Conservation (phyloP, 192 early-diverging fungal genomes). For the Coemansia erecta region DNA sequence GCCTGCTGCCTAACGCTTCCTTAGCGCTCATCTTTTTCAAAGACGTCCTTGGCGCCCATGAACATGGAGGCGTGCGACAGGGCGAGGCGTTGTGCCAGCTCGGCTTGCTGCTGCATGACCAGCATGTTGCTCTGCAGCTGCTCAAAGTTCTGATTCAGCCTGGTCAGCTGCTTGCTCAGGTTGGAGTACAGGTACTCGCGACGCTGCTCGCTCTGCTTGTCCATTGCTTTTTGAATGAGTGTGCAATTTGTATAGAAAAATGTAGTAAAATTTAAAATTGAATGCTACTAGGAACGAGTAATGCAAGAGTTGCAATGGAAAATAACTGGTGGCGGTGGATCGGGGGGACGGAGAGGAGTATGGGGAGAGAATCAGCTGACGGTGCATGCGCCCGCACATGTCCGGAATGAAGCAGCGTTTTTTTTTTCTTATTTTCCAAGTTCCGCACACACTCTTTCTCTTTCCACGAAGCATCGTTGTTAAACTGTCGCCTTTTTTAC, state of each 20-base stretch:
- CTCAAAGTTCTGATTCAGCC: conserved; percentile 48
- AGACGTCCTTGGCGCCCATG: conserved; percentile 47
- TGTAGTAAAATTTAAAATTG: too few species aligned
- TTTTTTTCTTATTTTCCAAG: neutral
- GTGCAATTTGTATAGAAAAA: neutral
- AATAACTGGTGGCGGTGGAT: neutral
- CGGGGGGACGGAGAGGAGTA: neutral
- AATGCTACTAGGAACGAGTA: too few species aligned
- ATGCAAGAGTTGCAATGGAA: too few species aligned
- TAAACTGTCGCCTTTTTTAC: too few species aligned
- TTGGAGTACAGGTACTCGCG: conserved; percentile 45
- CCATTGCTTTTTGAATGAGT: conserved; percentile 13
- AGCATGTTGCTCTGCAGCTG: conserved; percentile 33
- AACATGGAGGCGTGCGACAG: conserved; percentile 47
- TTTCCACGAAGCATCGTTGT: too few species aligned
- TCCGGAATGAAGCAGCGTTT: neutral
- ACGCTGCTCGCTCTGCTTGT: conserved; percentile 35
- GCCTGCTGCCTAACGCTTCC: too few species aligned
- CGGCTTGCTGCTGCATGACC: conserved; percentile 32
- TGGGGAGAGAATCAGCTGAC: neutral
- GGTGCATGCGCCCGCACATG: neutral
- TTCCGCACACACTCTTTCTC: neutral
- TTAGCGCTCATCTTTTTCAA: neutral
- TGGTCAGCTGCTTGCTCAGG: conserved; percentile 42
- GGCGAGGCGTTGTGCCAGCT: conserved; percentile 40